phyloP scores from a whole-genome alignment of 2,329 filamentous ascomycete species.

The Aureobasidium leucospermi region DNA sequence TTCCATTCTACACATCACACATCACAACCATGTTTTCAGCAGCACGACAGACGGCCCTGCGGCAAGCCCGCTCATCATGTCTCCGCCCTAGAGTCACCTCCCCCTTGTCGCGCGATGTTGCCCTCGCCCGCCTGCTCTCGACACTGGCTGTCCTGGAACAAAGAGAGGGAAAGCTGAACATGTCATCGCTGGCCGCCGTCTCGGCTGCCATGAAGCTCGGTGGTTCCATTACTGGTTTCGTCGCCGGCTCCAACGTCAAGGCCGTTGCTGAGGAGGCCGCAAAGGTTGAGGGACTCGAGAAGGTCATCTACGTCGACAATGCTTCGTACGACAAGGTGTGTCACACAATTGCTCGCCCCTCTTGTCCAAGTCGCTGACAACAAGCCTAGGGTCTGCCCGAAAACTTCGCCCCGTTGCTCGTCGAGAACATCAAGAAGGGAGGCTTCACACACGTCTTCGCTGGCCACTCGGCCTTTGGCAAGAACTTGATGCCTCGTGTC shows the following conservation, averaged over 20 bases:
- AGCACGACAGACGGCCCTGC: conserved; percentile 17
- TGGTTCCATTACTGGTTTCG: conserved; percentile 75
- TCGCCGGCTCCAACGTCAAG: conserved; percentile 75
- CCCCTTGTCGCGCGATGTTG: conserved; percentile 44
- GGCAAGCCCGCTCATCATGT: conserved; percentile 21
- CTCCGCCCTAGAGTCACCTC: conserved; percentile 26
- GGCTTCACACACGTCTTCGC: conserved; percentile 88
- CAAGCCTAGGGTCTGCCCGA: conserved; percentile 67
- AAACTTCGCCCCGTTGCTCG: conserved; percentile 85
- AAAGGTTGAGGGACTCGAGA: conserved; percentile 84
- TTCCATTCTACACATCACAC: background rate
- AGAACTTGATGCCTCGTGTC: conserved; percentile 85
- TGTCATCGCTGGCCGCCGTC: conserved; percentile 74
- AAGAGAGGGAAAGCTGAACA: conserved; percentile 77
- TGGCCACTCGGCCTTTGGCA: conserved; percentile 91
- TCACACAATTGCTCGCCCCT: background rate
- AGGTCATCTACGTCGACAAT: conserved; percentile 84
- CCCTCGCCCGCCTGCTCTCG: conserved; percentile 65
- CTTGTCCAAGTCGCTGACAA: background rate
- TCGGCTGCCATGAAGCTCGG: conserved; percentile 82
- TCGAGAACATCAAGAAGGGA: conserved; percentile 95
- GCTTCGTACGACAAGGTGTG: conserved; percentile 81
- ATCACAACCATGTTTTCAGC: conserved; percentile 17
- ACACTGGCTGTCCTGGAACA: conserved; percentile 91
- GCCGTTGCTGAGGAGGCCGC: conserved; percentile 72